A percentile compares a stretch with the other conserved stretches of the same genome.
Evolutionary conservation across 108 stramenopile species (phyloP).

Genomic region (Schizochytrium sp.): DNA sequence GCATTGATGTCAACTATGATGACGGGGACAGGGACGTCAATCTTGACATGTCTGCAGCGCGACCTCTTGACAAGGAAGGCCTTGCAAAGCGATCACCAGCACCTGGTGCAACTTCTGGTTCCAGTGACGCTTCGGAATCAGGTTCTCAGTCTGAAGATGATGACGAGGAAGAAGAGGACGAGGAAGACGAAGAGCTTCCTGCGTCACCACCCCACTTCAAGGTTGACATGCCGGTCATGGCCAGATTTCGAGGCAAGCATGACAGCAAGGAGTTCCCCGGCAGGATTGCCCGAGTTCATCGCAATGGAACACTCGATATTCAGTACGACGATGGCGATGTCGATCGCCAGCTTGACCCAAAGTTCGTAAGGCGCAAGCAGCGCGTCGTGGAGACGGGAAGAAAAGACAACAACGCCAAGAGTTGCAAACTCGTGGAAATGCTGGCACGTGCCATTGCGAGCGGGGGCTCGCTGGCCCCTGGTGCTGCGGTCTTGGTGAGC

Average conservation of each 20-base stretch:
- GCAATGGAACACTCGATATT: conserved; percentile 23
- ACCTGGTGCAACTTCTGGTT: background rate
- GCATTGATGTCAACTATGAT: background rate
- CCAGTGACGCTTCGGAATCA: background rate
- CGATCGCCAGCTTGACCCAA: background rate
- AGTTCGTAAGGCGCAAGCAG: background rate
- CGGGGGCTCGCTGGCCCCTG: background rate
- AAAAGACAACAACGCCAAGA: background rate
- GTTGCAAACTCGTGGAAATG: background rate
- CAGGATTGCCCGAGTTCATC: background rate
- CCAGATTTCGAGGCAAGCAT: conserved; percentile 18
- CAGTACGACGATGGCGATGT: conserved; percentile 27
- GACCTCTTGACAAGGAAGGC: background rate
- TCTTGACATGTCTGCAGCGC: background rate
- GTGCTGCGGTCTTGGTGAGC: background rate
- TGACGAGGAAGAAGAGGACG: background rate
- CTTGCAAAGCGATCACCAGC: background rate
- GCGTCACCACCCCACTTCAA: background rate
- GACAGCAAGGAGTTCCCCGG: conserved; percentile 21
- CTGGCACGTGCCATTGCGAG: background rate
- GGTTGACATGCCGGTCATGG: background rate
- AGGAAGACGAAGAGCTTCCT: background rate
- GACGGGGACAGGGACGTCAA: background rate
- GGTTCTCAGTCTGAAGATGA: background rate
- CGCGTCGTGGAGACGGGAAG: too few relatives aligned